Evolutionary conservation across 2,329 filamentous ascomycete genomes (phyloP).

Genomic region (Raffaelea albimanens): DNA sequence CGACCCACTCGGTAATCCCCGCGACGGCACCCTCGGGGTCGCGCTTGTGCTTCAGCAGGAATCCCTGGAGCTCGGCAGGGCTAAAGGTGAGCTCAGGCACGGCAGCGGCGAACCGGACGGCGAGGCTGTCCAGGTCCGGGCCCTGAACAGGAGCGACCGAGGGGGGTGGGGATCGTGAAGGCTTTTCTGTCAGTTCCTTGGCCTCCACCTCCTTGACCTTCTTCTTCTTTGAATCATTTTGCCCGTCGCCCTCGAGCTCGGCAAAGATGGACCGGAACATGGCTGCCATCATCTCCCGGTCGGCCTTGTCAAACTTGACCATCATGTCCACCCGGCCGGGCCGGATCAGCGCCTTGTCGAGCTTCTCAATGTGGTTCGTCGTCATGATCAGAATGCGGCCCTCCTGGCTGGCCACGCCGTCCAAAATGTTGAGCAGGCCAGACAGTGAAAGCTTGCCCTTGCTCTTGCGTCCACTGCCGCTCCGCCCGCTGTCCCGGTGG

Average conservation of each 20-base stretch:
- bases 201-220: constrained; percentile 20
- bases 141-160: too few relatives aligned
- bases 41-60: constrained; percentile 46
- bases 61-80: constrained; percentile 52
- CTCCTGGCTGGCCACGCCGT: constrained; percentile 59
- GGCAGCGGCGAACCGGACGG: constrained; percentile 35
- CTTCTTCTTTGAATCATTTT: constrained; percentile 17
- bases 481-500: too few relatives aligned
- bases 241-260: constrained; percentile 34
- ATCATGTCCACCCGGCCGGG: constrained; percentile 53
- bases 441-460: constrained; percentile 53
- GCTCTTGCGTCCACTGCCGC: too few relatives aligned
- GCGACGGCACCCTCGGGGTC: constrained; percentile 38
- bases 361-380: constrained; percentile 53
- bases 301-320: constrained; percentile 46
- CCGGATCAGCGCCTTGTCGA: constrained; percentile 53
- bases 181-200: constrained; percentile 20
- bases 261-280: constrained; percentile 52
- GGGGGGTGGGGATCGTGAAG: too few relatives aligned
- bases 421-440: constrained; percentile 71
- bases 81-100: constrained; percentile 49
- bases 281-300: constrained; percentile 38
- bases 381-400: constrained; percentile 57
- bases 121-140: constrained; percentile 33
- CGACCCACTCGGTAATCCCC: constrained; percentile 38